Conservation (phyloP, 2,329 filamentous ascomycete species). For the Raffaelea albimanens region DNA sequence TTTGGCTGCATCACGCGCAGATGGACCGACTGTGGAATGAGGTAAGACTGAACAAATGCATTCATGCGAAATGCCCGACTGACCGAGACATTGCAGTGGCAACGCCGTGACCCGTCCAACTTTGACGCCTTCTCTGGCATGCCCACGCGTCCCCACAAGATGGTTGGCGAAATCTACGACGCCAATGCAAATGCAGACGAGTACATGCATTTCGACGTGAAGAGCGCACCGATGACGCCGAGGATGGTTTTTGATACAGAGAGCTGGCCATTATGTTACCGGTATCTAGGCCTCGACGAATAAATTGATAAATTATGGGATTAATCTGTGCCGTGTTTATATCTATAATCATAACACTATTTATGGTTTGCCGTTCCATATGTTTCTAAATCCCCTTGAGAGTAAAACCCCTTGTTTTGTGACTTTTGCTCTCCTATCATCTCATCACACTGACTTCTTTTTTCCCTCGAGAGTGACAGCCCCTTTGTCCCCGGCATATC, state of each 20-base stretch:
- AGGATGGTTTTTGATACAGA: background rate
- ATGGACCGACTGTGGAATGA: constrained; percentile 1
- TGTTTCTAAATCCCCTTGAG: no score
- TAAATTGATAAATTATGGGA: no score
- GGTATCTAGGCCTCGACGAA: background rate
- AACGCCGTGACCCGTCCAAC: constrained; percentile 1
- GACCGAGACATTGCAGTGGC: background rate
- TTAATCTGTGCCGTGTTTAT: no score
- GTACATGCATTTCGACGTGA: background rate
- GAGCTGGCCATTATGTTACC: constrained; percentile 1
- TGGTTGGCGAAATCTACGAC: background rate
- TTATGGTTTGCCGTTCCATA: no score
- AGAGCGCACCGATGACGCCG: background rate
- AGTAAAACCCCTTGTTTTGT: no score
- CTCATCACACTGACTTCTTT: no score
- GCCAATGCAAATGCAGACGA: background rate
- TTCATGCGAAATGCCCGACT: background rate
- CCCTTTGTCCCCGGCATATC: no score
- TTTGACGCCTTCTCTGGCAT: constrained; percentile 2
- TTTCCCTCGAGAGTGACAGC: no score
- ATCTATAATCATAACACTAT: no score
- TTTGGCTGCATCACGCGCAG: constrained; percentile 3
- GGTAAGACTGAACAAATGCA: background rate
- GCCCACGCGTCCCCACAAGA: background rate
- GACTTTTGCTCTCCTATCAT: no score